Evolutionary conservation across 805 yeast genomes (phyloP), one percentile per base, ranked within the genome.

Genomic region (Monosporozyma aerobia): DNA sequence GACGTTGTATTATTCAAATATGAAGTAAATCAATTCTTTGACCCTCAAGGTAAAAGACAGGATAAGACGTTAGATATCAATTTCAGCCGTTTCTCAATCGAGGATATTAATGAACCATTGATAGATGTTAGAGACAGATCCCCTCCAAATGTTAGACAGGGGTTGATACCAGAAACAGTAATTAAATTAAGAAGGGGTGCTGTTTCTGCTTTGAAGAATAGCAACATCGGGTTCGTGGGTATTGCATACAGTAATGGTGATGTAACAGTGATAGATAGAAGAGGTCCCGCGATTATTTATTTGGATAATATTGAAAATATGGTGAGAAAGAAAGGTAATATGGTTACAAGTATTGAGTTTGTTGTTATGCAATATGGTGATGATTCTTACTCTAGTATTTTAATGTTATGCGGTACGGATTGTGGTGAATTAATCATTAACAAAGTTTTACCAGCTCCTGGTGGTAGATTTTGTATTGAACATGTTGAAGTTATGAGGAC

Each of bases 211-310:
- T 55, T 90, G 48, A 75, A 77, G 51, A 78, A 86, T 65, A 83
- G 90, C 55, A 78, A 84, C 56, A 74, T 89, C 48, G 97, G 97
- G 0, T 90, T 94, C 70, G 87, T 85, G 8, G 94, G 86, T 0
- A 73, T 87, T 44, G 95, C 87, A 0, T 89, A 85, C 65, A 77
- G 77, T 47, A 77, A 82, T 13, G 97, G 98, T n/a, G 75, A 80
- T 37, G 56, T 92, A 16, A 69, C 84, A 2, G 81, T 92, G 0
- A 71, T 90, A 54, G 97, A 92, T 69, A 74, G 87, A 52, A 75
- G 97, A 54, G 87, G 87, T 73, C 90, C 90, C 0, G 89, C 87
- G 0, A 68, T 83, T 6, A 83, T 86, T 29, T 73, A 70, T 54
- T 73, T 77, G 49, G 73, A 71, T 14, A 66, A 63, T 27, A 53